These are phyloP conservation scores for Aspergillus carlsbadensis DNA, from an alignment of 495 filamentous ascomycete genomes.

Conservation along the genomic window DNA sequence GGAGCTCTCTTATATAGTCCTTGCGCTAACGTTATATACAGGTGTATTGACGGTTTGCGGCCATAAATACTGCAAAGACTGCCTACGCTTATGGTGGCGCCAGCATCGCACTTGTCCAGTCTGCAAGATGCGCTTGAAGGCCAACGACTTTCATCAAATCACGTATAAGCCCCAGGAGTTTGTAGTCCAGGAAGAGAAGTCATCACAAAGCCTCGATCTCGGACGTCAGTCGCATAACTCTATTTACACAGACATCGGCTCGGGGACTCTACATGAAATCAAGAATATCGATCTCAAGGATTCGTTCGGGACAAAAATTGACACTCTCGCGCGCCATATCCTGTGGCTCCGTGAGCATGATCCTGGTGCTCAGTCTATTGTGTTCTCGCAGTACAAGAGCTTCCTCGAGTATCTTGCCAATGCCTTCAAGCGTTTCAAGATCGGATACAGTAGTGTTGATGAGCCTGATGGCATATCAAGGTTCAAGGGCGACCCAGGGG, in stretches of 20 bases:
- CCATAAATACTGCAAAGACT: conserved; percentile 86
- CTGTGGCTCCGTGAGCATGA: conserved; percentile 82
- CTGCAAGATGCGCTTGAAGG: conserved; percentile 67
- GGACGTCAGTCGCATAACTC: conserved; percentile 38
- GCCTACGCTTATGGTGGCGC: conserved; percentile 73
- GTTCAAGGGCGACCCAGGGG: conserved; percentile 72
- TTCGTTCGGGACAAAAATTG: conserved; percentile 85
- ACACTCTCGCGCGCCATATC: conserved; percentile 77
- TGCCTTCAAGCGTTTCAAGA: conserved; percentile 66
- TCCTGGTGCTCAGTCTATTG: conserved; percentile 81
- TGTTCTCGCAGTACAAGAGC: conserved; percentile 84
- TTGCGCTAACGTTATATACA: conserved; percentile 21
- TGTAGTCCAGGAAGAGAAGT: conserved; percentile 64
- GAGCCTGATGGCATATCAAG: conserved; percentile 59
- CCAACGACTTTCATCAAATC: conserved; percentile 73
- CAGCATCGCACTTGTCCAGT: conserved; percentile 66
- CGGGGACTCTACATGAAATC: conserved; percentile 72
- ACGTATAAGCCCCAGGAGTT: conserved; percentile 75
- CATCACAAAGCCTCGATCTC: conserved; percentile 26
- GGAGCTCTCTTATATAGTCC: neutral
- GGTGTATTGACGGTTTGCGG: conserved; percentile 83
- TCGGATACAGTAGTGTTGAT: conserved; percentile 69
- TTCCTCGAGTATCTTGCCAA: conserved; percentile 72
- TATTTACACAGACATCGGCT: conserved; percentile 77
- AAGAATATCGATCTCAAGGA: conserved; percentile 73